Percentiles rank a stretch among this genome's conserved stretches.
Evolutionary conservation across 169 alveolate genomes (phyloP).

Genomic region (Eimeria praecox): DNA sequence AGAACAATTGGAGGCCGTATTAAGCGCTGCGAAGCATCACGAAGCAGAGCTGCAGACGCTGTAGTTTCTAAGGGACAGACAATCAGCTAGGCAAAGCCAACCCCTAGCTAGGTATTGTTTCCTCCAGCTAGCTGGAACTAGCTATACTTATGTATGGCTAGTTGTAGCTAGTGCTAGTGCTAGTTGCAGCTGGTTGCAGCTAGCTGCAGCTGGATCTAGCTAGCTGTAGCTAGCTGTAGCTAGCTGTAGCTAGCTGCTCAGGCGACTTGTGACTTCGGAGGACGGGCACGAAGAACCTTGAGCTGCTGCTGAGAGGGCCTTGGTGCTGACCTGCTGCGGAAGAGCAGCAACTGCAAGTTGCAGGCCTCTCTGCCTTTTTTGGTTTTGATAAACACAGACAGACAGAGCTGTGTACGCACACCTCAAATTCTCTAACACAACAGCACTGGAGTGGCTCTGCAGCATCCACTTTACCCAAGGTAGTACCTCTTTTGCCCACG

Average conservation of each 20-base stretch:
- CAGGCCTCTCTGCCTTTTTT: background rate
- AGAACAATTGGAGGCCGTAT: constrained; percentile 18
- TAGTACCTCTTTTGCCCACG: too few species aligned
- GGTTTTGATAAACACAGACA: background rate
- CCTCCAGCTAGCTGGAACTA: too few species aligned
- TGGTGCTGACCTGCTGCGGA: background rate
- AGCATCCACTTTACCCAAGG: background rate
- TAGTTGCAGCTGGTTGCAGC: background rate
- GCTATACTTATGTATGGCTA: too few species aligned
- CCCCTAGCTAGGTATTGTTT: too few species aligned
- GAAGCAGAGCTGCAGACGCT: constrained; percentile 2
- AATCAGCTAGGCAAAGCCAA: too few species aligned
- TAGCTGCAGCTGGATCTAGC: background rate
- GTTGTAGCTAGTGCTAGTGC: background rate
- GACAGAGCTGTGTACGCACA: background rate
- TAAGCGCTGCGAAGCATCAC: background rate
- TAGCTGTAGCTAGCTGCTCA: constrained; percentile 5
- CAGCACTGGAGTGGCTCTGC: background rate
- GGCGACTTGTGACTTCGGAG: too few species aligned
- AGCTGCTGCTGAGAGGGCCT: background rate
- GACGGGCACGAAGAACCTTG: background rate
- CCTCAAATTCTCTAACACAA: background rate
- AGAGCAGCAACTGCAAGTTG: background rate
- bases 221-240: background rate
- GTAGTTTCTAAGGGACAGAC: background rate